Conservation (phyloP, 345 rosid genomes). For the Populus davidiana region DNA sequence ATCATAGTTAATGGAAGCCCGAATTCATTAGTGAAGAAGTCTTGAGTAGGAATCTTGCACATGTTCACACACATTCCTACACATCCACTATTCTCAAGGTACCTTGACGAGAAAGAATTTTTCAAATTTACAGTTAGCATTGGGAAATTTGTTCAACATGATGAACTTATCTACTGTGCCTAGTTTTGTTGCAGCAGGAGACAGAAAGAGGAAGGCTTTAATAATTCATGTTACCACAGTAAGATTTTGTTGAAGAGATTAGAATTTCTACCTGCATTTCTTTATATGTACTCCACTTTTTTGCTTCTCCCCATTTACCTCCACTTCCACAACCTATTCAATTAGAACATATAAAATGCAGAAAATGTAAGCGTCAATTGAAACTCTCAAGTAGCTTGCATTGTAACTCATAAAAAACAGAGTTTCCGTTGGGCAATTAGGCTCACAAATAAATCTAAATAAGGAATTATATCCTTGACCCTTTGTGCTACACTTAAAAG, state of each 20-base stretch:
- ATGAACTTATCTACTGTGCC: background rate
- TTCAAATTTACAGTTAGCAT: slow-evolving; percentile 5
- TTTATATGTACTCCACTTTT: slow-evolving; percentile 83
- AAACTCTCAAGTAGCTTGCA: no score
- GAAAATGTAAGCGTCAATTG: no score
- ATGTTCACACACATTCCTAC: slow-evolving; percentile 96
- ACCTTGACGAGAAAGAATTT: slow-evolving; percentile 43
- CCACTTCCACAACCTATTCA: slow-evolving; percentile 71
- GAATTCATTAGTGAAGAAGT: slow-evolving; percentile 96
- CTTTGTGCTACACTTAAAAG: no score
- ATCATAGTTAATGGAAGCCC: slow-evolving; percentile 95
- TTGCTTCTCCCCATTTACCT: slow-evolving; percentile 81
- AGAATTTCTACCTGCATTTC: slow-evolving; percentile 58
- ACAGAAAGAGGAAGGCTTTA: background rate
- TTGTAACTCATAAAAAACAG: no score
- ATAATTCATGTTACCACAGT: background rate
- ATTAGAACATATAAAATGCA: no score
- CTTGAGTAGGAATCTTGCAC: slow-evolving; percentile 97
- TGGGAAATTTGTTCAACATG: background rate
- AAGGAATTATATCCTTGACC: no score
- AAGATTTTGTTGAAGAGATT: background rate
- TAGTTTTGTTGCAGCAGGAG: background rate
- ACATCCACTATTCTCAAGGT: slow-evolving; percentile 96
- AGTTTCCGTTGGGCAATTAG: no score
- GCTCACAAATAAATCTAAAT: no score